phyloP scores from a whole-genome alignment of 441 rosid species.

The Aquilaria agallochum region DNA sequence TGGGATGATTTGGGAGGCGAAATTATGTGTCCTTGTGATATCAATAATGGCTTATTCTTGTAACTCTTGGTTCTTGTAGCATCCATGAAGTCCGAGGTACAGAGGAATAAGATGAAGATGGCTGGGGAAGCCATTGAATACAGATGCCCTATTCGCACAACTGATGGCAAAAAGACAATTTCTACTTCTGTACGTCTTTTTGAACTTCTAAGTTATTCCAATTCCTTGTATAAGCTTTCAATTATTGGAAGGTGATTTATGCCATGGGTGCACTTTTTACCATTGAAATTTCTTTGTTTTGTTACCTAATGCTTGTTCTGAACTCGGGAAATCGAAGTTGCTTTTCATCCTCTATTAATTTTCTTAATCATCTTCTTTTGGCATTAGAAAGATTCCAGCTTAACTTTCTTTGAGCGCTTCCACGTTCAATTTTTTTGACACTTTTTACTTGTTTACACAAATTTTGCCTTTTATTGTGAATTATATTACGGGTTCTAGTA shows the following conservation, averaged over 20 bases:
- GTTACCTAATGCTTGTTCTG: too few species aligned
- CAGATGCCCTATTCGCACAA: constrained; percentile 84
- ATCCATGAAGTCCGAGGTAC: constrained; percentile 71
- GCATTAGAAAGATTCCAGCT: too few species aligned
- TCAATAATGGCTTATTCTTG: neutral
- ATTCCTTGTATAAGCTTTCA: neutral
- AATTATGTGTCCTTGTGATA: neutral
- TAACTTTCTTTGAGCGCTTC: neutral
- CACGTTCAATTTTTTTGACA: neutral
- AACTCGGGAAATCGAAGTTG: too few species aligned
- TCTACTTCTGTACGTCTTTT: constrained; percentile 61
- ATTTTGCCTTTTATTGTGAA: neutral
- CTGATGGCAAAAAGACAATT: constrained; percentile 71
- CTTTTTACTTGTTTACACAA: neutral
- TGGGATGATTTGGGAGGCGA: neutral
- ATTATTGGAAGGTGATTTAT: neutral
- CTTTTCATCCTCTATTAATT: too few species aligned
- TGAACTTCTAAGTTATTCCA: neutral
- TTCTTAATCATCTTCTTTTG: too few species aligned
- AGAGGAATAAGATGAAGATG: constrained; percentile 61
- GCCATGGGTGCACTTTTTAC: neutral
- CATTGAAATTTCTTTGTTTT: too few species aligned
- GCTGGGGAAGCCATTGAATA: constrained; percentile 58
- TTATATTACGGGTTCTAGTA: too few species aligned
- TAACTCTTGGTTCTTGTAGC: constrained; percentile 33